These are phyloP conservation scores for Periconia macrospinosa DNA, from an alignment of 2,329 filamentous ascomycete species.

Conservation along the genomic window DNA sequence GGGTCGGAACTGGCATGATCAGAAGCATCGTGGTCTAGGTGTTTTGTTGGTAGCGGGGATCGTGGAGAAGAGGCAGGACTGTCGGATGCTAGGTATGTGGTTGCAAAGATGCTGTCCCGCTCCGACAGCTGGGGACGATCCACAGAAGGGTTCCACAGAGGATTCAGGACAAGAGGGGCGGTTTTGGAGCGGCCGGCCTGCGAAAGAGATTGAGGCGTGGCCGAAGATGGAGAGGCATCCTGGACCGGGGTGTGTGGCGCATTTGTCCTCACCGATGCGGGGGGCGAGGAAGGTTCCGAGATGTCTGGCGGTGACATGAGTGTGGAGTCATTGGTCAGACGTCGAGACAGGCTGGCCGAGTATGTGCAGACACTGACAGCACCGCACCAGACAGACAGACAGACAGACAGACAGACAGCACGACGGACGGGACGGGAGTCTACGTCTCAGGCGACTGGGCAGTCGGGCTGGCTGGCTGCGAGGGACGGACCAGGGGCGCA, in stretches of 20 bases:
- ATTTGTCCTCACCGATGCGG: slow-evolving; percentile 45
- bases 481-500: slow-evolving; percentile 4
- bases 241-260: slow-evolving; percentile 26
- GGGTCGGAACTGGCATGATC: slow-evolving; percentile 27
- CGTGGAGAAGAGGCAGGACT: slow-evolving; percentile 46
- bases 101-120: slow-evolving; percentile 66
- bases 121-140: slow-evolving; percentile 60
- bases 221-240: slow-evolving; percentile 21
- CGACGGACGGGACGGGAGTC: slow-evolving; percentile 15
- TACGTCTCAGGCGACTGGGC: slow-evolving; percentile 7
- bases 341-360: slow-evolving; percentile 20
- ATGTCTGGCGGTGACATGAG: slow-evolving; percentile 46
- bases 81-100: slow-evolving; percentile 59
- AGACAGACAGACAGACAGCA: no score
- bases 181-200: slow-evolving; percentile 44
- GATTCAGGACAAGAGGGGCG: slow-evolving; percentile 35
- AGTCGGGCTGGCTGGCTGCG: no score
- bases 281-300: slow-evolving; percentile 43
- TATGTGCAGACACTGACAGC: slow-evolving; percentile 15
- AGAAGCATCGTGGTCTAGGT: slow-evolving; percentile 29
- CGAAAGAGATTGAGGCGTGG: slow-evolving; percentile 38
- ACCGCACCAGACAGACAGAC: no score
- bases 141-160: slow-evolving; percentile 40
- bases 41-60: slow-evolving; percentile 33
- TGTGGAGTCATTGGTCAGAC: slow-evolving; percentile 45